Evolutionary conservation across 805 yeast genomes (phyloP).

Genomic region (Zygoascus biomembranicola): DNA sequence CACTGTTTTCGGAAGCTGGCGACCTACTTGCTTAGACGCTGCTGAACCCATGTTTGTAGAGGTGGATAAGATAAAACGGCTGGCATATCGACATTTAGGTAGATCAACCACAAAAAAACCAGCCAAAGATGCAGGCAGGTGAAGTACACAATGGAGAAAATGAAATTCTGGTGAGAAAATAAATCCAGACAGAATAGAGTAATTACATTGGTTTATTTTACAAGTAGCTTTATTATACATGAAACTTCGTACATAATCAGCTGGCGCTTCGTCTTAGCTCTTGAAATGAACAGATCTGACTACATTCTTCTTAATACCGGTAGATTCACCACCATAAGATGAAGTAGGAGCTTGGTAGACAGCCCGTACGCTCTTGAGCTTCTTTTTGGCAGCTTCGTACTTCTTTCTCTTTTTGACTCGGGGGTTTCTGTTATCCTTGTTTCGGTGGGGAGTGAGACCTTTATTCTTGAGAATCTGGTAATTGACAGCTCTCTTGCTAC

Average conservation of each 20-base stretch:
- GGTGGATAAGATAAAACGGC: too few relatives aligned
- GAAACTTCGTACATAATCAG: too few relatives aligned
- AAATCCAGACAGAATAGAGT: too few relatives aligned
- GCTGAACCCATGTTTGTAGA: not conserved
- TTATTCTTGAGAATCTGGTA: slow-evolving; percentile 93
- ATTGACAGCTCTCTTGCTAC: slow-evolving; percentile 81
- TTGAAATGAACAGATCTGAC: slow-evolving; percentile 75
- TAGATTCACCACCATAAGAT: slow-evolving; percentile 87
- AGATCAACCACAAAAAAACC: too few relatives aligned
- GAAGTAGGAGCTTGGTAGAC: slow-evolving; percentile 72
- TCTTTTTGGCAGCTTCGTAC: slow-evolving; percentile 91
- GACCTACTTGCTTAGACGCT: not conserved
- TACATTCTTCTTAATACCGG: slow-evolving; percentile 94
- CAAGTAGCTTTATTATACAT: too few relatives aligned
- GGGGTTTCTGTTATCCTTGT: slow-evolving; percentile 89
- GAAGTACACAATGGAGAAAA: too few relatives aligned
- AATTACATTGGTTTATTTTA: too few relatives aligned
- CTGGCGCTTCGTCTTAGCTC: not conserved
- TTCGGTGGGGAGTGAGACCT: slow-evolving; percentile 88
- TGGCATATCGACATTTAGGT: too few relatives aligned
- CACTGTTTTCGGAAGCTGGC: not conserved
- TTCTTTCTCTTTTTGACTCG: slow-evolving; percentile 98
- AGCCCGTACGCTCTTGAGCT: slow-evolving; percentile 79
- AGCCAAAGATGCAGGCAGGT: too few relatives aligned
- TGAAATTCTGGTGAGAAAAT: too few relatives aligned